Conservation (phyloP, 2,329 filamentous ascomycete species). For the Elsinoe fawcettii region DNA sequence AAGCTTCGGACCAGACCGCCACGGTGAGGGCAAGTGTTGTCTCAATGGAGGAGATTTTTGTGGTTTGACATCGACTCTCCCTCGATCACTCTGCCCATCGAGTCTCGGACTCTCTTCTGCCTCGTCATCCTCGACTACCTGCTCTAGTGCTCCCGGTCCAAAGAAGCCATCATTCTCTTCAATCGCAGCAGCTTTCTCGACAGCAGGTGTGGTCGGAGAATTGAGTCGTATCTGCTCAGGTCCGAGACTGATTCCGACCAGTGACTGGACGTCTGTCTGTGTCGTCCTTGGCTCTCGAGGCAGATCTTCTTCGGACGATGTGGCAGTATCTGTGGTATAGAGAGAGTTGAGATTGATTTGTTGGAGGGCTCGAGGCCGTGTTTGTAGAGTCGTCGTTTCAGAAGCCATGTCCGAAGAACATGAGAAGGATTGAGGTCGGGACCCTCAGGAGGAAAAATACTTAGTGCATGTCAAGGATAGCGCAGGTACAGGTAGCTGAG, state of each 20-base stretch:
- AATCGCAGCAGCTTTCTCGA: slow-evolving; percentile 51
- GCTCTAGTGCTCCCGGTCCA: slow-evolving; percentile 22
- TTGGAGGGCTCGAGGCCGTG: slow-evolving; percentile 32
- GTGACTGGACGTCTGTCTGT: slow-evolving; percentile 34
- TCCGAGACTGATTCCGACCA: slow-evolving; percentile 54
- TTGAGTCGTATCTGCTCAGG: slow-evolving; percentile 49
- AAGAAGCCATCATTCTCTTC: slow-evolving; percentile 45
- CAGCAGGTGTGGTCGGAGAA: slow-evolving; percentile 49
- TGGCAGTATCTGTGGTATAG: slow-evolving; percentile 30
- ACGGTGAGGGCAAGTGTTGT: slow-evolving; percentile 37
- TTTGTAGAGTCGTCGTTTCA: slow-evolving; percentile 5
- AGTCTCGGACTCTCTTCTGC: not conserved
- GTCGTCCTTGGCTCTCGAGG: slow-evolving; percentile 25
- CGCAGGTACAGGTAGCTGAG: slow-evolving; percentile 1
- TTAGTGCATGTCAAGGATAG: not conserved
- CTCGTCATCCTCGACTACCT: slow-evolving; percentile 12
- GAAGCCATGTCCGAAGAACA: not conserved
- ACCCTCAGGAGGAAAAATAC: not conserved
- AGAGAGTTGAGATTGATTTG: slow-evolving; percentile 36
- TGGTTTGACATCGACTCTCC: not conserved
- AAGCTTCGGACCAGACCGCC: slow-evolving; percentile 34
- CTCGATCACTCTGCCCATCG: slow-evolving; percentile 7
- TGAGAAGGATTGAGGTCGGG: not conserved
- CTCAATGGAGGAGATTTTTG: slow-evolving; percentile 1
- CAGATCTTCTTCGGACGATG: slow-evolving; percentile 40